Evolutionary conservation across 2,329 filamentous ascomycete species (phyloP).

Genomic region (Fusarium liriodendri): DNA sequence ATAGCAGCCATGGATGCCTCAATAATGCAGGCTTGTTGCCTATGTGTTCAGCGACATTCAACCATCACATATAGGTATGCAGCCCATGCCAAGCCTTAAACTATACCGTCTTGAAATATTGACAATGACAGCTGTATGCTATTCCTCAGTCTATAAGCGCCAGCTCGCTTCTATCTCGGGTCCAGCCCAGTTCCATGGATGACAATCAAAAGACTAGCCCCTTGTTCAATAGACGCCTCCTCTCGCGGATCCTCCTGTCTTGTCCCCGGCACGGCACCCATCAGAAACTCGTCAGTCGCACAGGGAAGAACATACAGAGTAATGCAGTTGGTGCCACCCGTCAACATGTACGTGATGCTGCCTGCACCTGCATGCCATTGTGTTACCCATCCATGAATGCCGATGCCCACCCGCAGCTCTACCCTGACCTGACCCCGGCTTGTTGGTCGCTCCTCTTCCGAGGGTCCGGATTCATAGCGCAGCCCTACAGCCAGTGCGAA

Average conservation of each 20-base stretch:
- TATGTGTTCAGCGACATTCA: neutral
- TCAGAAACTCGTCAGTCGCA: conserved; percentile 1
- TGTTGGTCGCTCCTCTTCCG: conserved; percentile 4
- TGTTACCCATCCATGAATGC: conserved; percentile 11
- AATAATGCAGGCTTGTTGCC: neutral
- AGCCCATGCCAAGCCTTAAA: neutral
- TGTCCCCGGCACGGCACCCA: conserved; percentile 1
- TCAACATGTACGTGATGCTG: neutral
- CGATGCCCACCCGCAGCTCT: conserved; percentile 4
- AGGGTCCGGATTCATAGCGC: conserved; percentile 2
- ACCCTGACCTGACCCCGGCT: conserved; percentile 2
- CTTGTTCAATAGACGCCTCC: conserved; percentile 30
- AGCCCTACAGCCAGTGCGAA: conserved; percentile 14
- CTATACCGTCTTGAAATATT: neutral
- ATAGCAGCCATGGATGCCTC: conserved; percentile 13
- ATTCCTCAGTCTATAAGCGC: conserved; percentile 20
- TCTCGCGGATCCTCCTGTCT: conserved; percentile 1
- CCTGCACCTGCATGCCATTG: conserved; percentile 9
- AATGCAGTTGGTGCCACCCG: neutral
- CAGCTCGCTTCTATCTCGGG: conserved; percentile 21
- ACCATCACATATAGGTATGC: neutral
- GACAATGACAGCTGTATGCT: neutral
- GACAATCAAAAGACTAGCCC: conserved; percentile 2
- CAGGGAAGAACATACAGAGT: neutral
- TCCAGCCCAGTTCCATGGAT: conserved; percentile 19